Evolutionary conservation across 306 rosid species (phyloP).

Genomic region (Fagus sylvatica): DNA sequence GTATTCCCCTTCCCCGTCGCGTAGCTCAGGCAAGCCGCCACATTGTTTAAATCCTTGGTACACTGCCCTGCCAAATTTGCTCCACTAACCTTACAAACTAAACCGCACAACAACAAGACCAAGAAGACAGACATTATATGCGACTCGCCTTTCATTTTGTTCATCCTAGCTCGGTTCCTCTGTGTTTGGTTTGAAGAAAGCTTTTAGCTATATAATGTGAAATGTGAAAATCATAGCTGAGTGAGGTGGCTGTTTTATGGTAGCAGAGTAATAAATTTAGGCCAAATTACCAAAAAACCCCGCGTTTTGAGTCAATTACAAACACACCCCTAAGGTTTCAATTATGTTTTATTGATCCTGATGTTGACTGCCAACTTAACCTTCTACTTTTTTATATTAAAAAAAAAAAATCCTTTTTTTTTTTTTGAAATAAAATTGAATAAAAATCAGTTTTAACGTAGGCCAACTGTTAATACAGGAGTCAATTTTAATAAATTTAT

Average conservation of each 20-base stretch:
- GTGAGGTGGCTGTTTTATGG: background rate
- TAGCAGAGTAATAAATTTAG: background rate
- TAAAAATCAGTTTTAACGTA: too few relatives aligned
- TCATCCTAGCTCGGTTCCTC: background rate
- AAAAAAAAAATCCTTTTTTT: too few relatives aligned
- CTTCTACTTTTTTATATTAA: too few relatives aligned
- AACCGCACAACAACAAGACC: background rate
- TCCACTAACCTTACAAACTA: background rate
- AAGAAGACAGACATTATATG: background rate
- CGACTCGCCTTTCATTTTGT: constrained; percentile 1
- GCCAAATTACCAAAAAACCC: too few relatives aligned
- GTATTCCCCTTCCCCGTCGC: constrained; percentile 52
- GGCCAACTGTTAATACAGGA: too few relatives aligned
- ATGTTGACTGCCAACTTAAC: too few relatives aligned
- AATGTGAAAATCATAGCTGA: background rate
- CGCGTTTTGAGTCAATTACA: too few relatives aligned
- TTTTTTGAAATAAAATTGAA: too few relatives aligned
- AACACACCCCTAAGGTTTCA: too few relatives aligned
- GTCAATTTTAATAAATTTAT: too few relatives aligned
- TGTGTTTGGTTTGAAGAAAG: background rate
- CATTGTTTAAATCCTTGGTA: constrained; percentile 32
- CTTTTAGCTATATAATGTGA: background rate
- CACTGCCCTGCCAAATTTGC: constrained; percentile 38
- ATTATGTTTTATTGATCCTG: too few relatives aligned
- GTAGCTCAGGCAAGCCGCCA: constrained; percentile 51